A percentile compares a stretch with the other conserved stretches of the same genome.
phyloP scores from a whole-genome alignment of 805 yeast genomes.

The Kuraishia floccosa region DNA sequence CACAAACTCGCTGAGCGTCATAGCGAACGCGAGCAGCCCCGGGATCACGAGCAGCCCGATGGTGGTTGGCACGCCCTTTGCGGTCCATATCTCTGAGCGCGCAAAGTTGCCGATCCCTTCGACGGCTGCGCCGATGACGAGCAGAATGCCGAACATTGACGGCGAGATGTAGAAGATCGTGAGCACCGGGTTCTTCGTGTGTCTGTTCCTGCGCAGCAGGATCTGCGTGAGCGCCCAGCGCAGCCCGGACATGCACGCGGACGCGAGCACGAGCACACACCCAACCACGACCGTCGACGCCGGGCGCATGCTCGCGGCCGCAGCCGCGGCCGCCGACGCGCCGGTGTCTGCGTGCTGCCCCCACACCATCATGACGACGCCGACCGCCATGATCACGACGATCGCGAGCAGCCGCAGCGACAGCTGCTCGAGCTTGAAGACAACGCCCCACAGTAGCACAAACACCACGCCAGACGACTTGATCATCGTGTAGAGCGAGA shows the following conservation, averaged over 20 bases:
- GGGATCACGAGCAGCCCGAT: constrained; percentile 59
- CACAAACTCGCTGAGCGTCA: constrained; percentile 84
- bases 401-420: constrained; percentile 57
- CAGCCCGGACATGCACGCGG: constrained; percentile 77
- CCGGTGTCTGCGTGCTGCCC: constrained; percentile 20
- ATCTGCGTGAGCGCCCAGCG: constrained; percentile 95
- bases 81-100: constrained; percentile 49
- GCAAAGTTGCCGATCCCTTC: constrained; percentile 58
- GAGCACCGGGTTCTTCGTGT: constrained; percentile 64
- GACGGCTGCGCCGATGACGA: constrained; percentile 48
- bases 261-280: constrained; percentile 58
- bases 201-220: constrained; percentile 46
- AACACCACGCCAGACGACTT: constrained; percentile 83
- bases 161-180: constrained; percentile 84
- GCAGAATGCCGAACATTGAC: constrained; percentile 56
- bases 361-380: constrained; percentile 83
- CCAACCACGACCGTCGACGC: constrained; percentile 32
- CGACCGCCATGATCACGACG: constrained; percentile 68
- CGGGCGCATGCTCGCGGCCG: constrained; percentile 5
- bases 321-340: constrained; percentile 5
- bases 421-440: constrained; percentile 69
- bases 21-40: constrained; percentile 76
- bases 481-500: constrained; percentile 85
- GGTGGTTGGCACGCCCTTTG: constrained; percentile 46
- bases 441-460: constrained; percentile 78